Evolutionary conservation across 169 alveolate species (phyloP), one percentile per base, ranked within the genome.

Genomic region (Plasmodium coatneyi): DNA sequence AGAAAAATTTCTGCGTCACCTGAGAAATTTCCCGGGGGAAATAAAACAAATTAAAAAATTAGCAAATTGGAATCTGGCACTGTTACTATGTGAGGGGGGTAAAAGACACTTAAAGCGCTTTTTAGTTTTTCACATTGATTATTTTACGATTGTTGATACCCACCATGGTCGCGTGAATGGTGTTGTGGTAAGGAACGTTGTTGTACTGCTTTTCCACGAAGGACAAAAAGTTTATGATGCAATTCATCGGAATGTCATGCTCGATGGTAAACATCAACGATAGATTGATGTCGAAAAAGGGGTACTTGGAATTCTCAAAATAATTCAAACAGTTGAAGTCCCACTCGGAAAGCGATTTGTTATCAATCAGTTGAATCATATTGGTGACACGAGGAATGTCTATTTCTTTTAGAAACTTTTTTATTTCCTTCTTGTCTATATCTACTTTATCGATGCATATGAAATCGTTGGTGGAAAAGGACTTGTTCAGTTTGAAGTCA

Each of bases 141-240:
- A n/a, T 56, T 76, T 78, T 49, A 5, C 60, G 25, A 0, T 22
- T 16, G 60, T 16, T 16, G 22, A 22, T 16, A 1, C 74, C 71
- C 36, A 90, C 97, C 95, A 96, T 92, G 2, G 95, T 90, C 66
- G 97, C 97, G 76, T 96, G 97, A 43, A 95, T 94, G 22, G 82
- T 86, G 93, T 96, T 96, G 74, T 96, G 97, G 82, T 96, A 96
- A 19, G 97, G 95, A 19, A 94, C 96, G 91, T 92, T 76, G 39
- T 80, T 93, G 92, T 96, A 96, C 43, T 92, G 93, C n/a, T 80
- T 86, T 80, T 96, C 96, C 74, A 95, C 89, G 87, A 87, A 74
- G 25, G 95, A 52, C 72, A 96, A 60, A 72, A 96, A 96, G 39
- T 78, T 84, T 12, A 80, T 87, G 19, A 76, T 60, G 34, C 46